Base-by-base conservation (phyloP, 139 green algal genomes). In the Pedinophyceae sp. region DNA sequence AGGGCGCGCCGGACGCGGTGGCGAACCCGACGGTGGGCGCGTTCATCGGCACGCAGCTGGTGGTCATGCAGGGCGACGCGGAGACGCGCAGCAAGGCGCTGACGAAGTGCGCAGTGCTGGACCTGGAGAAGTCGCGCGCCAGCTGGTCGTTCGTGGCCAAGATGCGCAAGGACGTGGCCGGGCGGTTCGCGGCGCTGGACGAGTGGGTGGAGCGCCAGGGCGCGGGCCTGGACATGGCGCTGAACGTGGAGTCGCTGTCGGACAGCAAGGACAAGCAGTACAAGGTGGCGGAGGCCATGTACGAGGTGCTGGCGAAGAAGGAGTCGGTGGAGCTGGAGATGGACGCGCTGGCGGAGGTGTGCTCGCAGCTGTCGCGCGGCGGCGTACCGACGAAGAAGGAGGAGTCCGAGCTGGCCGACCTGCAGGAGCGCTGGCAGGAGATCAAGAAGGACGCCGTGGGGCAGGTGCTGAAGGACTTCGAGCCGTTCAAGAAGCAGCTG, bases 221-320 rank as follows among this genome's bases (percentile, higher is more conserved):
- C 24, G 62, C 62, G 2, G 74, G 77, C 51, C 71, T 89, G 60
- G 75, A 85, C 56, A 63, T 86, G 59, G 75, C 73, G 7, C 45
- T 61, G 10, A 41, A 72, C 48, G 54, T 64, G 20, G 67, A 74
- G 10, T 28, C 27, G 39, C 29, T 73, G 23, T 25, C 56, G 27
- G 26, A 51, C 22, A 73, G 58, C 51, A 69, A 74, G 68, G 64
- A 61, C 29, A 23, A 52, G 41, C 27, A 24, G 27, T 25, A 26
- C 30, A 73, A 83, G 70, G 80, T 88, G 18, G 87, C 90, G 84
- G 78, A 82, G 56, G 61, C 67, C 1, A 62, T 90, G 66, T 87
- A 79, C 59, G 62, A 71, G 30, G 38, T 66, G 6, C 45, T 29
- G 27, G 25, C 48, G 24, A 45, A 48, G 22, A 57, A 58, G n/a